A percentile compares a stretch with the other conserved stretches of the same genome.
These are phyloP conservation scores for Triticum monococcum DNA, from an alignment of 176 grass and related monocot species.

Conservation along the genomic window DNA sequence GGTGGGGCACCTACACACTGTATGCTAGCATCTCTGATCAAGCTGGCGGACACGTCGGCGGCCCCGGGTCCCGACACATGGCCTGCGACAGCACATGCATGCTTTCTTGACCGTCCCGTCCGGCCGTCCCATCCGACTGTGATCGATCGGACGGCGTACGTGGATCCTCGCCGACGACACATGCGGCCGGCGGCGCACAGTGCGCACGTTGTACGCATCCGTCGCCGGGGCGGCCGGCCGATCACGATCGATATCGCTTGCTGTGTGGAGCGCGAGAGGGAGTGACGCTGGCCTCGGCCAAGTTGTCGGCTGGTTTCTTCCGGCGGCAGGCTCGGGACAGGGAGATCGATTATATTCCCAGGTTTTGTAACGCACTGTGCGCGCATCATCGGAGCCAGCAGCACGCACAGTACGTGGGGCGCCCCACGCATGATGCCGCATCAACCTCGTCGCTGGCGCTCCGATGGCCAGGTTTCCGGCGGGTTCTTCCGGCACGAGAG, in stretches of 20 bases:
- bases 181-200: background rate
- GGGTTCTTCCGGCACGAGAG: background rate
- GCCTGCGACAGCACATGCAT: conserved; percentile 19
- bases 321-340: too few species aligned
- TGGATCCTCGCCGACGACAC: background rate
- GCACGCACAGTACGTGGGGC: background rate
- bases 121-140: conserved; percentile 28
- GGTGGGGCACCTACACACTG: too few species aligned
- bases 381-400: background rate
- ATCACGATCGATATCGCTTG: too few species aligned
- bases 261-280: too few species aligned
- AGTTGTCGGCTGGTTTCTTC: background rate
- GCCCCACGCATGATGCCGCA: background rate
- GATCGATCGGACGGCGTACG: conserved; percentile 24
- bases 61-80: background rate
- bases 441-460: background rate
- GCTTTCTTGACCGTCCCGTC: too few species aligned
- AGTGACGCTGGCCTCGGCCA: background rate
- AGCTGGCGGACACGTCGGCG: background rate
- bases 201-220: background rate
- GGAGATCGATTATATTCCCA: background rate
- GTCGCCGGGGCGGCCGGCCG: too few species aligned
- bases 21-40: background rate
- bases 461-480: conserved; percentile 12
- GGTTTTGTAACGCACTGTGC: background rate